These are phyloP conservation scores for Solanum pennellii DNA, from an alignment of 257 asterid genomes.

Conservation along the genomic window DNA sequence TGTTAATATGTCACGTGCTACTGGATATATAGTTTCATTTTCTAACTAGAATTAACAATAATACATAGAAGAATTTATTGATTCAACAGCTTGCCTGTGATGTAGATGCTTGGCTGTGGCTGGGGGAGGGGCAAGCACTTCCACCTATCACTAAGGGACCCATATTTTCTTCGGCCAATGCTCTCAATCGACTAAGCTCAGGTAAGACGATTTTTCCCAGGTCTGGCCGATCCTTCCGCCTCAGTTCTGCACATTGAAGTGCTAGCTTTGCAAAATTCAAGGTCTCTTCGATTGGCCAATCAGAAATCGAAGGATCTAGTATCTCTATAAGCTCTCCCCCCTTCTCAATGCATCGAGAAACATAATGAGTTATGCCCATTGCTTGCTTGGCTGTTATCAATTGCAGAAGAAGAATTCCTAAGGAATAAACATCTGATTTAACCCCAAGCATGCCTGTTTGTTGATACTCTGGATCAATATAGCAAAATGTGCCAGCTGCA, in stretches of 20 bases:
- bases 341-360: slow-evolving; percentile 34
- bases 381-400: slow-evolving; percentile 59
- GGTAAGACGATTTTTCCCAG: slow-evolving; percentile 55
- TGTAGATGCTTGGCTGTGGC: slow-evolving; percentile 15
- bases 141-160: slow-evolving; percentile 17
- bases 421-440: slow-evolving; percentile 75
- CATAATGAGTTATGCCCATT: slow-evolving; percentile 60
- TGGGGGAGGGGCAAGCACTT: slow-evolving; percentile 25
- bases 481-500: slow-evolving; percentile 84
- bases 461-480: slow-evolving; percentile 89
- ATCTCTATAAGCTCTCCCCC: slow-evolving; percentile 45
- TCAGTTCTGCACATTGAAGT: slow-evolving; percentile 62
- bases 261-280: slow-evolving; percentile 40
- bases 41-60: not conserved
- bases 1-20: not conserved
- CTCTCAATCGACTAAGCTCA: slow-evolving; percentile 46
- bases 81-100: slow-evolving; percentile 11
- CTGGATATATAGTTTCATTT: not conserved
- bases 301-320: slow-evolving; percentile 50
- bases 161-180: slow-evolving; percentile 36
- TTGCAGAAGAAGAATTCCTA: slow-evolving; percentile 67
- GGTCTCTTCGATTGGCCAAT: slow-evolving; percentile 82
- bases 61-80: not conserved
- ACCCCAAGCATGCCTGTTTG: slow-evolving; percentile 93
- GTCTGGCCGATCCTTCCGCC: slow-evolving; percentile 84